phyloP scores from a whole-genome alignment of 805 yeast species.

The Candida succiphila region DNA sequence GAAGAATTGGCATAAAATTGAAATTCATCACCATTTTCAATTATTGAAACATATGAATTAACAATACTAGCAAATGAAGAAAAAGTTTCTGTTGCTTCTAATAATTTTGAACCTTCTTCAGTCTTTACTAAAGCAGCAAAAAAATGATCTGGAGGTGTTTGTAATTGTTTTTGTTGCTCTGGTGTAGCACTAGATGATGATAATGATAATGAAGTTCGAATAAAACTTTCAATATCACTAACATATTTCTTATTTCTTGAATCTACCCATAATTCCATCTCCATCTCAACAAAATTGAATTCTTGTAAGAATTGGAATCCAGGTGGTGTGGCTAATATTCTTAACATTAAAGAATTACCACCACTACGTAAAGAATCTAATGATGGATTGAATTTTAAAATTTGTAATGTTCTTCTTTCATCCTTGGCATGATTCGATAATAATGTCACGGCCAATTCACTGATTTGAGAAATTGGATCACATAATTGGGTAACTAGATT shows the following conservation, averaged over 20 bases:
- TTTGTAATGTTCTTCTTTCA: slow-evolving; percentile 32
- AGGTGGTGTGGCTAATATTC: slow-evolving; percentile 50
- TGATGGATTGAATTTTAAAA: slow-evolving; percentile 48
- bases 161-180: neutral
- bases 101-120: slow-evolving; percentile 61
- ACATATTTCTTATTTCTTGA: slow-evolving; percentile 37
- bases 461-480: slow-evolving; percentile 50
- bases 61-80: slow-evolving; percentile 12
- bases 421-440: slow-evolving; percentile 44
- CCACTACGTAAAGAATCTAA: slow-evolving; percentile 23
- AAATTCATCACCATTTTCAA: slow-evolving; percentile 9
- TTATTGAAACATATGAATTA: slow-evolving; percentile 8
- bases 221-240: slow-evolving; percentile 31
- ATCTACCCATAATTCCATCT: slow-evolving; percentile 60
- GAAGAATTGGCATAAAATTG: slow-evolving; percentile 10
- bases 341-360: slow-evolving; percentile 42
- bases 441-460: slow-evolving; percentile 43
- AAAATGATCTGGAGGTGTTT: slow-evolving; percentile 34
- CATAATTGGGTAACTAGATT: slow-evolving; percentile 58
- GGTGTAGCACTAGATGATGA: neutral
- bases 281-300: slow-evolving; percentile 50
- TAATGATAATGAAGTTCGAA: slow-evolving; percentile 15
- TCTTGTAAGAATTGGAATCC: slow-evolving; percentile 64
- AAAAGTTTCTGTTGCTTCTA: slow-evolving; percentile 26
- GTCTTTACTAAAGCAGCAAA: slow-evolving; percentile 76